Evolutionary conservation across 2,329 filamentous ascomycete species (phyloP), one percentile per base, ranked within the genome.

Genomic region (Capronia epimyces): DNA sequence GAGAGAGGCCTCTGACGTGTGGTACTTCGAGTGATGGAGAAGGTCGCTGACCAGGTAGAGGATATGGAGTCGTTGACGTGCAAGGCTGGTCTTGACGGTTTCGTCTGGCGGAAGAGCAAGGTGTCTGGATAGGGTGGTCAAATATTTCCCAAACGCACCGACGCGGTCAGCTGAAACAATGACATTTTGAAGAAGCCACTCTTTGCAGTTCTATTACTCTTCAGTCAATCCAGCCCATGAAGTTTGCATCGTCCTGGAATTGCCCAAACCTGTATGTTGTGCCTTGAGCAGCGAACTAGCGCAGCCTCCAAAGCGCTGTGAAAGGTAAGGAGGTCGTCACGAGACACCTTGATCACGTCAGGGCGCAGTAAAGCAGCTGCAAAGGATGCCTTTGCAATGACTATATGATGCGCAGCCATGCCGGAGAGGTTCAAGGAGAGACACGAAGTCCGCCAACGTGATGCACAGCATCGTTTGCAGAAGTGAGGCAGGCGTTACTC

Each of bases 231-330:
- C 27, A 42, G 16, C 34, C 29, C 41, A 43, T 29, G 43, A 32
- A 21, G 40, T 49, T 41, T 43, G 34, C 36, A 13, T 39, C 51
- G 49, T 32, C 47, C 55, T 51, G 55, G 64, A 66, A 66, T 64
- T 61, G 63, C 64, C 72, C 84, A 89, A 87, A 93, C 87, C 87
- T 93, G 87, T 77, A 93, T 84, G 75, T 91, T 89, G 75, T 76
- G 72, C 65, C 82, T 78, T 64, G 86, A 87, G 79, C 87, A 91
- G 73, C 82, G 79, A 70, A 77, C 71, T 65, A 87, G 71, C 62
- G 79, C 78, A 65, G 76, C 72, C 67, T 83, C 78, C 63, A 93
- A 75, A 53, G 82, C 74, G 57, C 72, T 66, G 67, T 89, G 80
- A 68, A 91, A 86, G 51, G 77, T 69, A 60, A 84, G 77, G 67